phyloP scores from a whole-genome alignment of 1,284 basidiomycete genomes.

The Boletus sp. region DNA sequence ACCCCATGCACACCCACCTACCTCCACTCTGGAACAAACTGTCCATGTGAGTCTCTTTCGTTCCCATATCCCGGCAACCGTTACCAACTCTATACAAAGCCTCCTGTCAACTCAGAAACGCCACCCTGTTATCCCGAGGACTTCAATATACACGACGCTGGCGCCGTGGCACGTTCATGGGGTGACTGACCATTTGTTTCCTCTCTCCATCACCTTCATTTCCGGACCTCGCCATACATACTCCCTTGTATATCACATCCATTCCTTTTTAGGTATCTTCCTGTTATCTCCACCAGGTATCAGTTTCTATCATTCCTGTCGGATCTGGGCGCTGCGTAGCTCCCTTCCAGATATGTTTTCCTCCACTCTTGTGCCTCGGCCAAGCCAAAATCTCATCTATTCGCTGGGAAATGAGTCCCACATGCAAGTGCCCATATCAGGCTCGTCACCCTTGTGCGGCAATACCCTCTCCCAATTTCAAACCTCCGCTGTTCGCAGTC shows the following conservation, averaged over 20 bases:
- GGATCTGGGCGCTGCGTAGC: slow-evolving; percentile 30
- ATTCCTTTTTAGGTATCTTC: slow-evolving; percentile 22
- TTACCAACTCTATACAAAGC: slow-evolving; percentile 17
- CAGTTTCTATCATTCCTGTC: slow-evolving; percentile 25
- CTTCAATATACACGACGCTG: slow-evolving; percentile 31
- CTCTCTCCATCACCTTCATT: slow-evolving; percentile 29
- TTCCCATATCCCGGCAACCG: neutral
- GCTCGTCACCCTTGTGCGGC: slow-evolving; percentile 15
- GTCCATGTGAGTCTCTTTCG: slow-evolving; percentile 16
- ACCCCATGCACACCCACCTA: slow-evolving; percentile 1
- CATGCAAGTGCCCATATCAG: slow-evolving; percentile 20
- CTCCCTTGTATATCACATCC: slow-evolving; percentile 20
- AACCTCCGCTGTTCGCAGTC: slow-evolving; percentile 13
- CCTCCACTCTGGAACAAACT: slow-evolving; percentile 3
- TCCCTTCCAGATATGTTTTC: slow-evolving; percentile 29
- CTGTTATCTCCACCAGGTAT: slow-evolving; percentile 36
- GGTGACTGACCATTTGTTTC: slow-evolving; percentile 25
- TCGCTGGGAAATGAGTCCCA: slow-evolving; percentile 14
- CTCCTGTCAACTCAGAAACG: slow-evolving; percentile 7
- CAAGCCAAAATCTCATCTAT: slow-evolving; percentile 2
- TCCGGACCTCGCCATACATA: slow-evolving; percentile 26
- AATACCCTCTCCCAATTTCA: slow-evolving; percentile 26
- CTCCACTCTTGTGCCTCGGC: slow-evolving; percentile 24
- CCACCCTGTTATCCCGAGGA: slow-evolving; percentile 21
- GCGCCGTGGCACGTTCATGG: slow-evolving; percentile 35